These are phyloP conservation scores for Lactarius indigo DNA, from an alignment of 768 basidiomycete genomes.

Conservation along the genomic window DNA sequence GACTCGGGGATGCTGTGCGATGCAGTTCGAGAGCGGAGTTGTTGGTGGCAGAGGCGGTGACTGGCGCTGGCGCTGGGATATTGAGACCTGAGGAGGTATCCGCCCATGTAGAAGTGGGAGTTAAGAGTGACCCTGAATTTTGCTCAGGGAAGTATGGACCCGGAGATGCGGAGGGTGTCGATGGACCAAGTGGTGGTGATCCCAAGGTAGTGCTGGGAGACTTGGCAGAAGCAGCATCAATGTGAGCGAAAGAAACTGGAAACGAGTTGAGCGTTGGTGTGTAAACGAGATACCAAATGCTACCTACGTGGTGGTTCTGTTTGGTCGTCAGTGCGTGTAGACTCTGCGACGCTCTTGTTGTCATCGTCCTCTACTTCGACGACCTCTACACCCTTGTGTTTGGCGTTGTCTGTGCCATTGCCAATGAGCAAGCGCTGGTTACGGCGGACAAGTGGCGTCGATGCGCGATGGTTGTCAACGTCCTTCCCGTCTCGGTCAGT, in stretches of 20 bases:
- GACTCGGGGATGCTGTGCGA: constrained; percentile 12
- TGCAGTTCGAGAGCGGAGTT: constrained; percentile 25
- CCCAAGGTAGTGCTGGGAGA: constrained; percentile 9
- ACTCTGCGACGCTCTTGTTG: constrained; percentile 30
- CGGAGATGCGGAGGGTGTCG: background rate
- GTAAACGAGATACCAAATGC: constrained; percentile 1
- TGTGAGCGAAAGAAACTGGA: constrained; percentile 21
- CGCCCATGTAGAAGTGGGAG: constrained; percentile 8
- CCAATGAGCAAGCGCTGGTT: constrained; percentile 69
- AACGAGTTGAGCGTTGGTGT: background rate
- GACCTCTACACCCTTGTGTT: constrained; percentile 37
- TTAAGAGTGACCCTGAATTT: background rate
- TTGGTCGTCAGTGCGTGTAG: constrained; percentile 10
- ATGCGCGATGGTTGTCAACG: constrained; percentile 33
- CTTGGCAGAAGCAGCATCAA: constrained; percentile 18
- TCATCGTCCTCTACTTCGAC: constrained; percentile 43
- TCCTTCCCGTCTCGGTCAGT: constrained; percentile 37
- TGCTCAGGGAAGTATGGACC: constrained; percentile 11
- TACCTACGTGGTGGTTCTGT: background rate
- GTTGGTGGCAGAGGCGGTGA: background rate
- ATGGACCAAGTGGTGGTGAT: constrained; percentile 7
- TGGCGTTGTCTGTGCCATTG: constrained; percentile 37
- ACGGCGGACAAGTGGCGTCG: constrained; percentile 43
- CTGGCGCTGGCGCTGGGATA: constrained; percentile 1
- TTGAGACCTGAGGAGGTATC: background rate